Evolutionary conservation across 1,284 basidiomycete species (phyloP).

Genomic region (Cryptococcus deneoformans): DNA sequence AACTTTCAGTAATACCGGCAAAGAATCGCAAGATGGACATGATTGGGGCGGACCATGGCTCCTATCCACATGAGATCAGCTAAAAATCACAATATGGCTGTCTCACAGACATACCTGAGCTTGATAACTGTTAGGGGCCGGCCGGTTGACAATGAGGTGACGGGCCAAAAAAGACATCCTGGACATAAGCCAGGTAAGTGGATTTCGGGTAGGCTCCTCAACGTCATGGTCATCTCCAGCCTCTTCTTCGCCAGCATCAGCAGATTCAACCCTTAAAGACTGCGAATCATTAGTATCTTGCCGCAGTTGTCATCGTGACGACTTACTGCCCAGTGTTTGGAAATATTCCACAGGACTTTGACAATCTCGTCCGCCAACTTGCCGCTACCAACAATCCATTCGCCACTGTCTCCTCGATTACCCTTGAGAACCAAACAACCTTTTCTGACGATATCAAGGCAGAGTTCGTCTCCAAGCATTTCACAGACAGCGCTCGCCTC

Average conservation of each 20-base stretch:
- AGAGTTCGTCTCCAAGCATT: constrained; percentile 46
- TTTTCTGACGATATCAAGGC: constrained; percentile 73
- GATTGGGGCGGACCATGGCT: constrained; percentile 73
- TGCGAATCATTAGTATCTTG: background rate
- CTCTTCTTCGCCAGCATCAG: constrained; percentile 8
- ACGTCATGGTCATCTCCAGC: constrained; percentile 42
- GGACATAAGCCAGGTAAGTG: constrained; percentile 89
- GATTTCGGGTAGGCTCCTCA: constrained; percentile 53
- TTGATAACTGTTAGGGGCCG: constrained; percentile 36
- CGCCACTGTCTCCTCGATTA: constrained; percentile 30
- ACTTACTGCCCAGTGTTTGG: constrained; percentile 69
- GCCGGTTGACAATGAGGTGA: constrained; percentile 50
- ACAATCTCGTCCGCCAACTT: constrained; percentile 78
- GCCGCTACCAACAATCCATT: constrained; percentile 59
- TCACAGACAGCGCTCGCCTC: constrained; percentile 8
- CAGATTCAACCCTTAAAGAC: constrained; percentile 15
- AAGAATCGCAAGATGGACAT: constrained; percentile 86
- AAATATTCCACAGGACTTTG: constrained; percentile 90
- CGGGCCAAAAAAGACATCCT: constrained; percentile 83
- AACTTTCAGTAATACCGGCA: constrained; percentile 76
- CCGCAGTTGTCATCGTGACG: constrained; percentile 28
- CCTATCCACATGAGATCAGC: constrained; percentile 6
- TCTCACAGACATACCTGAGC: constrained; percentile 8
- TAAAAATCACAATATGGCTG: background rate
- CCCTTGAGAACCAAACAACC: constrained; percentile 79